These are phyloP conservation scores for Millerozyma acaciae DNA, from an alignment of 805 yeast species.

Conservation along the genomic window DNA sequence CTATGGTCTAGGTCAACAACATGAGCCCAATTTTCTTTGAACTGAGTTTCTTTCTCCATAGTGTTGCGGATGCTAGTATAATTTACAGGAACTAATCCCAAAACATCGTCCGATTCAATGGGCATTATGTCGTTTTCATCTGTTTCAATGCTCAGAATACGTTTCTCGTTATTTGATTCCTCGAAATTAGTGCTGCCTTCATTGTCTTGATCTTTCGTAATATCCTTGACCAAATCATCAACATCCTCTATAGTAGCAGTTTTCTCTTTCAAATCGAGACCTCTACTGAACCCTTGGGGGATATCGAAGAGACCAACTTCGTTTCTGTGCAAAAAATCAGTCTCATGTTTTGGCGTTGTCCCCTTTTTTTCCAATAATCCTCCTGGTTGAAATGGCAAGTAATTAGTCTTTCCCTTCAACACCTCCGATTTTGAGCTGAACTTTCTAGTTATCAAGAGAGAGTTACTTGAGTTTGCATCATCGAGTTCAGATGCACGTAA, in stretches of 20 bases:
- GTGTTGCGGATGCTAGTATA: constrained; percentile 20
- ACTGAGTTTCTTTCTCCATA: constrained; percentile 21
- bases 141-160: constrained; percentile 2
- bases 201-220: constrained; percentile 10
- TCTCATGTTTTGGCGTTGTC: constrained; percentile 24
- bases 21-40: constrained; percentile 85
- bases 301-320: constrained; percentile 68
- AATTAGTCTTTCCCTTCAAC: constrained; percentile 65
- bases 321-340: constrained; percentile 57
- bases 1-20: constrained; percentile 82
- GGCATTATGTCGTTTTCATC: constrained; percentile 11
- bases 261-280: constrained; percentile 40
- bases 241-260: constrained; percentile 9
- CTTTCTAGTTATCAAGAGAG: constrained; percentile 69
- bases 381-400: constrained; percentile 91
- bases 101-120: constrained; percentile 43
- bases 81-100: constrained; percentile 38
- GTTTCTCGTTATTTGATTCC: constrained; percentile 2
- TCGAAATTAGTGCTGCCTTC: constrained; percentile 6
- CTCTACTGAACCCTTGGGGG: constrained; percentile 80
- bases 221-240: constrained; percentile 10
- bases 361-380: constrained; percentile 43
- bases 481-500: constrained; percentile 41
- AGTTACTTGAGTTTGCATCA: constrained; percentile 58
- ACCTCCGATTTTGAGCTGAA: constrained; percentile 59